These are phyloP conservation scores for Rostrohypoxylon terebratum DNA, from an alignment of 495 filamentous ascomycete genomes.

Conservation along the genomic window DNA sequence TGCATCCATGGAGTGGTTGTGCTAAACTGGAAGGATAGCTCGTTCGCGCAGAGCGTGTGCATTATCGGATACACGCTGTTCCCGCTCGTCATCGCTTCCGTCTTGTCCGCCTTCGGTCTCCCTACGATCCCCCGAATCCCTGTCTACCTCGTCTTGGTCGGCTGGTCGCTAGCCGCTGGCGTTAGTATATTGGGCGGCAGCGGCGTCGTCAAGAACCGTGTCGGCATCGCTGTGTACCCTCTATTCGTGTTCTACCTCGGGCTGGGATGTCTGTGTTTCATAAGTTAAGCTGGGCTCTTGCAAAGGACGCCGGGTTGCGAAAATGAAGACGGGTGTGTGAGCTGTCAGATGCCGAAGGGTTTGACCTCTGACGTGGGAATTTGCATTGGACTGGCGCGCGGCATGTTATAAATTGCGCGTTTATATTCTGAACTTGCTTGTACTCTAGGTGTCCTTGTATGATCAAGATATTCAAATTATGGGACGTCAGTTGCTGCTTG, in stretches of 20 bases:
- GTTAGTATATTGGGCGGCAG: slow-evolving; percentile 96
- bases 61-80: slow-evolving; percentile 99
- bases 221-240: slow-evolving; percentile 94
- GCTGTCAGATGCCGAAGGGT: not conserved
- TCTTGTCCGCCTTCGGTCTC: slow-evolving; percentile 84
- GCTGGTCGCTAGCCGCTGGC: slow-evolving; percentile 93
- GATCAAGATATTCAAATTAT: slow-evolving; percentile 19
- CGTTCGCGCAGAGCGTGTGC: slow-evolving; percentile 96
- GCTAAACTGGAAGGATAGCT: slow-evolving; percentile 63
- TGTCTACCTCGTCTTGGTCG: slow-evolving; percentile 85
- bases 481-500: slow-evolving; percentile 9
- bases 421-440: slow-evolving; percentile 16
- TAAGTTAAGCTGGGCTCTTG: slow-evolving; percentile 55
- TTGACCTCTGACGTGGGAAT: slow-evolving; percentile 2
- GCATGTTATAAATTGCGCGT: slow-evolving; percentile 7
- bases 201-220: slow-evolving; percentile 92
- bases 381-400: slow-evolving; percentile 37
- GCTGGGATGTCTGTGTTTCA: slow-evolving; percentile 94
- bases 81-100: slow-evolving; percentile 92
- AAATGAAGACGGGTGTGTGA: not conserved
- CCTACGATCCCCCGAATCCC: slow-evolving; percentile 84
- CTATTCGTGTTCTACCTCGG: slow-evolving; percentile 96
- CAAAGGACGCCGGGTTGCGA: not conserved
- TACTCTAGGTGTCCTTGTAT: slow-evolving; percentile 33
- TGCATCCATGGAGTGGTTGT: not conserved